A percentile compares a stretch with the other conserved stretches of the same genome.
Evolutionary conservation across 805 yeast species (phyloP).

Genomic region (Ogataea thermomethanolica): DNA sequence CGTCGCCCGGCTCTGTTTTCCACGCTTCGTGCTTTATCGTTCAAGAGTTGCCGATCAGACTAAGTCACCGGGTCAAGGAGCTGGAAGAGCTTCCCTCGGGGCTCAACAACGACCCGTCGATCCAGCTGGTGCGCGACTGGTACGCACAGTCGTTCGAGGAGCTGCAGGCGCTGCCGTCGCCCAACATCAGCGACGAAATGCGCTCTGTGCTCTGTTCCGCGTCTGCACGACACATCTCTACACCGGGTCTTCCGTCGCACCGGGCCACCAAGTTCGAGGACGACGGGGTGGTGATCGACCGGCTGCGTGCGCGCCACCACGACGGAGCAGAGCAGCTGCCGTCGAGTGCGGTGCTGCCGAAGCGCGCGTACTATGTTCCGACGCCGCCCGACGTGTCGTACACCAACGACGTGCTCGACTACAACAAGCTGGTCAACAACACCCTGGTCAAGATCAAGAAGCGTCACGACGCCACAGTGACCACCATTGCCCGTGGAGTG

Average conservation of each 20-base stretch:
- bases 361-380: constrained; percentile 42
- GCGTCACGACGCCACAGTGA: constrained; percentile 89
- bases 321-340: constrained; percentile 5
- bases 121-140: constrained; percentile 78
- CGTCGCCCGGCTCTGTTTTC: constrained; percentile 74
- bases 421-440: constrained; percentile 64
- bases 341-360: constrained; percentile 1
- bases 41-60: constrained; percentile 81
- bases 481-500: constrained; percentile 89
- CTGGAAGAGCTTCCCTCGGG: constrained; percentile 78
- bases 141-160: constrained; percentile 88
- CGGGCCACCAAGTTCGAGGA: constrained; percentile 37
- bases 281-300: constrained; percentile 42
- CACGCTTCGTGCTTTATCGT: constrained; percentile 81
- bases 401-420: constrained; percentile 72
- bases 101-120: constrained; percentile 67
- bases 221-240: constrained; percentile 1
- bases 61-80: constrained; percentile 83
- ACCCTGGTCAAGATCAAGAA: constrained; percentile 68
- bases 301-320: constrained; percentile 17
- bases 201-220: constrained; percentile 33
- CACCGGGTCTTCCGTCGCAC: constrained; percentile 9
- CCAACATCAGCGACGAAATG: constrained; percentile 44
- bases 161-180: constrained; percentile 61
- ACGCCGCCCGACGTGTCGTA: constrained; percentile 56